A percentile compares a stretch with the other conserved stretches of the same genome.
These are phyloP conservation scores for Juncus inflexus DNA, from an alignment of 176 grass and related monocot genomes.

Conservation along the genomic window DNA sequence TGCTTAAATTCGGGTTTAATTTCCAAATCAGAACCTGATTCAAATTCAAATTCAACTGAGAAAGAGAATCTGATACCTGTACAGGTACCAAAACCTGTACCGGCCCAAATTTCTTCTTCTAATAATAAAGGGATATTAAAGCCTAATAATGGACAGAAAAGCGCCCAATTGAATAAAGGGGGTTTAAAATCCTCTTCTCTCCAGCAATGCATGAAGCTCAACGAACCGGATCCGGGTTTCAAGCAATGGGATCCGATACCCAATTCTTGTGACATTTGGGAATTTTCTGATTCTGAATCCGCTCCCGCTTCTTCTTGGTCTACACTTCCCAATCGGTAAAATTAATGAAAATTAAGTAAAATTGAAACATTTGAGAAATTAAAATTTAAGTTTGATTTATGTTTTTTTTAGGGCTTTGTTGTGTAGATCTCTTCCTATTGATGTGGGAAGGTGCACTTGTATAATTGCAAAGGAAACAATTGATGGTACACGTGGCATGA, in stretches of 20 bases:
- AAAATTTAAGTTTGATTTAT: constrained; percentile 1
- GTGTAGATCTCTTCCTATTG: constrained; percentile 67
- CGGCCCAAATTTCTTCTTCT: neutral
- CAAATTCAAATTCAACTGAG: no score
- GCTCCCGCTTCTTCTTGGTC: constrained; percentile 86
- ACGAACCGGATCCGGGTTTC: constrained; percentile 46
- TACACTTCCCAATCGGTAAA: constrained; percentile 76
- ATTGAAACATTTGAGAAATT: neutral
- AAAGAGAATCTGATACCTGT: constrained; percentile 49
- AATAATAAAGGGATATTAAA: constrained; percentile 15
- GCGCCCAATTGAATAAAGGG: neutral
- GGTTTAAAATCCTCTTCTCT: constrained; percentile 57
- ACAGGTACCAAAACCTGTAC: neutral
- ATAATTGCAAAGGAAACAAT: constrained; percentile 64
- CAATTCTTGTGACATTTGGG: constrained; percentile 74
- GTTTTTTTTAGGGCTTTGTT: constrained; percentile 55
- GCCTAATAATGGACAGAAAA: neutral
- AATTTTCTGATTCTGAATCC: constrained; percentile 82
- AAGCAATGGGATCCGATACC: constrained; percentile 21
- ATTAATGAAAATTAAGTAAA: constrained; percentile 6
- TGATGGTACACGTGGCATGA: constrained; percentile 43
- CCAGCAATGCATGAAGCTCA: constrained; percentile 63
- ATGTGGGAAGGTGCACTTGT: constrained; percentile 89
- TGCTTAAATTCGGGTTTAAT: neutral
- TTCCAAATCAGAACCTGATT: constrained; percentile 11